Percentiles rank a stretch among this genome's conserved stretches.
Evolutionary conservation across 108 stramenopile species (phyloP).

Genomic region (Cylindrotheca closterium): DNA sequence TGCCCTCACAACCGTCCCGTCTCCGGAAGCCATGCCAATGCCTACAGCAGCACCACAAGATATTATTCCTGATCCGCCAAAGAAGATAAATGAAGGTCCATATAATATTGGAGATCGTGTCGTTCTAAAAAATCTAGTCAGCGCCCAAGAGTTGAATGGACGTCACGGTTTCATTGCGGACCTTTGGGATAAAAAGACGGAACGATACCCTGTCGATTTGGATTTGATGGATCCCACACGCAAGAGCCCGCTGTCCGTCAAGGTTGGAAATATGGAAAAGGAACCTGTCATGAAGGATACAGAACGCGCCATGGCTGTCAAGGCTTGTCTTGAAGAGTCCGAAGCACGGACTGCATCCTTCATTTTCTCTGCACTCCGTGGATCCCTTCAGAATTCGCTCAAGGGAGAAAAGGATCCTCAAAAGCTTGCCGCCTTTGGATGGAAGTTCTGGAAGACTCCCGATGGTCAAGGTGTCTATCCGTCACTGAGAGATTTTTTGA

Average conservation of each 20-base stretch:
- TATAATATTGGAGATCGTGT: slow-evolving; percentile 10
- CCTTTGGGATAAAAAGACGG: slow-evolving; percentile 2
- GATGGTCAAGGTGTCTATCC: slow-evolving; percentile 11
- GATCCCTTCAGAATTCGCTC: background rate
- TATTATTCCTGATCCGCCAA: background rate
- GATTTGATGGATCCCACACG: slow-evolving; percentile 8
- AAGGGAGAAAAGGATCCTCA: slow-evolving; percentile 3
- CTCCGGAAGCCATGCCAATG: background rate
- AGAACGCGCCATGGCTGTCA: background rate
- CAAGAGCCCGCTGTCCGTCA: slow-evolving; percentile 5
- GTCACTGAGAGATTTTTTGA: slow-evolving; percentile 1
- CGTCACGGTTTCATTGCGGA: slow-evolving; percentile 9
- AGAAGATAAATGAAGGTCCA: slow-evolving; percentile 1
- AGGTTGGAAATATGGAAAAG: background rate
- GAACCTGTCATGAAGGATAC: slow-evolving; percentile 2
- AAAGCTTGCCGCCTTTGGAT: slow-evolving; percentile 3
- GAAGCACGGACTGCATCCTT: slow-evolving; percentile 9
- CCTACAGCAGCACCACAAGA: background rate
- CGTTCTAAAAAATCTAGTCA: slow-evolving; percentile 2
- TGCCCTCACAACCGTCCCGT: background rate
- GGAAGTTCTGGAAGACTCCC: slow-evolving; percentile 11
- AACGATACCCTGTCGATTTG: slow-evolving; percentile 14
- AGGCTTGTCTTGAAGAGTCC: slow-evolving; percentile 1
- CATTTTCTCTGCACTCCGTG: slow-evolving; percentile 7
- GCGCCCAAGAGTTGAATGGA: slow-evolving; percentile 5